Percentiles rank a stretch among this genome's conserved stretches.
Conservation (phyloP, 768 basidiomycete species). For the Suillus variegatus region DNA sequence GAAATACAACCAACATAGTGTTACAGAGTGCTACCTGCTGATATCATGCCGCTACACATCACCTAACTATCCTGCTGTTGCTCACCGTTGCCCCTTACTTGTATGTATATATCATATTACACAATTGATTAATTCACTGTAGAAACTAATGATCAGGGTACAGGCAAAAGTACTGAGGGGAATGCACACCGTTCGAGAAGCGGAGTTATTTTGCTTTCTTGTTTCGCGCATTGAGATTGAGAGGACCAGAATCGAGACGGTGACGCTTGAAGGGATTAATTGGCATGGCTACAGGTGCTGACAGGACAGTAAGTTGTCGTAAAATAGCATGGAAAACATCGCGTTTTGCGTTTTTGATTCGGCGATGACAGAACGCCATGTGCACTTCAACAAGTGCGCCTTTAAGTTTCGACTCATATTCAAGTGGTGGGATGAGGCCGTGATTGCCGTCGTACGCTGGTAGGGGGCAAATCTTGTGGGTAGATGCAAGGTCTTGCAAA, state of each 20-base stretch:
- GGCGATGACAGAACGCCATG: neutral
- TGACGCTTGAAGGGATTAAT: slow-evolving; percentile 3
- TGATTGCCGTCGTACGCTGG: slow-evolving; percentile 7
- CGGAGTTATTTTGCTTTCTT: too few relatives aligned
- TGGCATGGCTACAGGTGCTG: neutral
- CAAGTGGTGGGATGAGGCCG: neutral
- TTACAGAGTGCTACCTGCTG: too few relatives aligned
- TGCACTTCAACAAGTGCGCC: slow-evolving; percentile 8
- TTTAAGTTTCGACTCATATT: slow-evolving; percentile 6
- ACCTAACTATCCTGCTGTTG: too few relatives aligned
- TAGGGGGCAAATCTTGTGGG: slow-evolving; percentile 3
- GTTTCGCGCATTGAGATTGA: too few relatives aligned
- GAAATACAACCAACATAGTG: too few relatives aligned
- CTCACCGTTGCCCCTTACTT: too few relatives aligned
- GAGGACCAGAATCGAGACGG: neutral
- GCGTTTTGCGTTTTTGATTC: neutral
- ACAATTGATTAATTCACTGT: too few relatives aligned
- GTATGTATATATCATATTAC: too few relatives aligned
- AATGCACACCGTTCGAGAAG: too few relatives aligned
- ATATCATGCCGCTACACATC: too few relatives aligned
- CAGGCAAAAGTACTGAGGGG: too few relatives aligned
- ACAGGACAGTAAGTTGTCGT: neutral
- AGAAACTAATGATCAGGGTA: too few relatives aligned
- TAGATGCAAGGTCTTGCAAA: neutral
- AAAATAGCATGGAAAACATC: slow-evolving; percentile 2